Evolutionary conservation across 306 rosid genomes (phyloP).

Genomic region (Rubus parviflorus): DNA sequence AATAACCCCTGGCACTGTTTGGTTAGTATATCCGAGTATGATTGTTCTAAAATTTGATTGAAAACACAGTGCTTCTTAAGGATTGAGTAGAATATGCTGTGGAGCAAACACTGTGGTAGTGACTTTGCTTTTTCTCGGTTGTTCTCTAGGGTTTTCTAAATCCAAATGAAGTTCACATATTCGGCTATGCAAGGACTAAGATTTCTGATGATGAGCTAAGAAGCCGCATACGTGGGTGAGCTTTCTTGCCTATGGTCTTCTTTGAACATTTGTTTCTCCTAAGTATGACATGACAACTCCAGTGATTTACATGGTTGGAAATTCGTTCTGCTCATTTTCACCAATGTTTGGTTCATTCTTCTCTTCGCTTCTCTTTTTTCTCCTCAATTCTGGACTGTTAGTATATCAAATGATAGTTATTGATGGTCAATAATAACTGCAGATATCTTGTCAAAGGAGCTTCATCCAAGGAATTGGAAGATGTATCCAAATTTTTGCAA

Average conservation of each 20-base stretch:
- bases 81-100: not conserved
- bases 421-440: slow-evolving; percentile 40
- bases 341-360: not conserved
- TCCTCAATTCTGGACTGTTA: not conserved
- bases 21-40: not conserved
- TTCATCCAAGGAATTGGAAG: slow-evolving; percentile 46
- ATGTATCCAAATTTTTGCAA: slow-evolving; percentile 64
- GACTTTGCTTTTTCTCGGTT: slow-evolving; percentile 4
- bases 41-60: not conserved
- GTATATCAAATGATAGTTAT: slow-evolving; percentile 21
- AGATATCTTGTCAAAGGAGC: slow-evolving; percentile 74
- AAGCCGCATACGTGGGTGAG: slow-evolving; percentile 78
- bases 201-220: slow-evolving; percentile 79
- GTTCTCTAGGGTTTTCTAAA: slow-evolving; percentile 69
- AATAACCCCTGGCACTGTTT: not conserved
- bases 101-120: not conserved
- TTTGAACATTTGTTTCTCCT: not conserved
- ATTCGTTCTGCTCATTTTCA: not conserved
- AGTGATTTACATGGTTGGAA: not conserved
- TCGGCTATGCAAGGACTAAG: slow-evolving; percentile 95
- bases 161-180: slow-evolving; percentile 73
- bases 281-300: not conserved
- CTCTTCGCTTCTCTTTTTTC: not conserved
- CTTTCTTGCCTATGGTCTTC: not conserved
- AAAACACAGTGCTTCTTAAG: not conserved